phyloP scores from a whole-genome alignment of 1,284 basidiomycete genomes.

The Sporisorium reilianum region DNA sequence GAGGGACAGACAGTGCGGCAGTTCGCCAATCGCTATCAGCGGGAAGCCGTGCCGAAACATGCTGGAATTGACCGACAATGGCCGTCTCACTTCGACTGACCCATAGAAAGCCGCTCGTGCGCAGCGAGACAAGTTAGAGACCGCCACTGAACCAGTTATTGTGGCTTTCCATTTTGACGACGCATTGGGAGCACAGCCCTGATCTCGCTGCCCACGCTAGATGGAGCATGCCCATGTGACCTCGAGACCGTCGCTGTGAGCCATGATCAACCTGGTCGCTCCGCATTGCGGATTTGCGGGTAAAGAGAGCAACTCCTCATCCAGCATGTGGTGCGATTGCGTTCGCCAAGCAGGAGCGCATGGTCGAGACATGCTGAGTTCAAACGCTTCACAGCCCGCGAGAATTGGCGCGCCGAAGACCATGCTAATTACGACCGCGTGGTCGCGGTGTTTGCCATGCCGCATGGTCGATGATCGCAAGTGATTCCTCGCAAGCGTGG shows the following conservation, averaged over 20 bases:
- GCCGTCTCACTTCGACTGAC: conserved; percentile 2
- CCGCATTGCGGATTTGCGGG: not conserved
- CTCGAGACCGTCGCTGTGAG: not conserved
- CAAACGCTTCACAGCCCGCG: conserved; percentile 8
- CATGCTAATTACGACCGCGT: conserved; percentile 8
- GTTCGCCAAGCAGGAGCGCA: not conserved
- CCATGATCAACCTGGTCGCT: not conserved
- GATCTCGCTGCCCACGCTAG: not conserved
- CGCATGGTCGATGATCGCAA: conserved; percentile 1
- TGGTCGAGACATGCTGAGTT: conserved; percentile 9
- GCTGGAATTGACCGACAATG: conserved; percentile 22
- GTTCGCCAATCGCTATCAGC: not conserved
- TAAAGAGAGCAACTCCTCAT: not conserved
- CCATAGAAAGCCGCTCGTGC: not conserved
- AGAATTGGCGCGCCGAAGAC: not conserved
- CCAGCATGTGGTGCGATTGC: not conserved
- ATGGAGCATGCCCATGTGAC: not conserved
- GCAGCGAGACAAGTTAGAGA: too few species aligned
- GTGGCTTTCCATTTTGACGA: too few species aligned
- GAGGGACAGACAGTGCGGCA: not conserved
- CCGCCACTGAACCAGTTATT: too few species aligned
- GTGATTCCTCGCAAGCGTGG: too few species aligned
- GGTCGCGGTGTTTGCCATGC: not conserved
- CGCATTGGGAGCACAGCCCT: not conserved
- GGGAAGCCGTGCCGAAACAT: conserved; percentile 3